These are phyloP conservation scores for Bombardia bombarda DNA, from an alignment of 495 filamentous ascomycete species.

Conservation along the genomic window DNA sequence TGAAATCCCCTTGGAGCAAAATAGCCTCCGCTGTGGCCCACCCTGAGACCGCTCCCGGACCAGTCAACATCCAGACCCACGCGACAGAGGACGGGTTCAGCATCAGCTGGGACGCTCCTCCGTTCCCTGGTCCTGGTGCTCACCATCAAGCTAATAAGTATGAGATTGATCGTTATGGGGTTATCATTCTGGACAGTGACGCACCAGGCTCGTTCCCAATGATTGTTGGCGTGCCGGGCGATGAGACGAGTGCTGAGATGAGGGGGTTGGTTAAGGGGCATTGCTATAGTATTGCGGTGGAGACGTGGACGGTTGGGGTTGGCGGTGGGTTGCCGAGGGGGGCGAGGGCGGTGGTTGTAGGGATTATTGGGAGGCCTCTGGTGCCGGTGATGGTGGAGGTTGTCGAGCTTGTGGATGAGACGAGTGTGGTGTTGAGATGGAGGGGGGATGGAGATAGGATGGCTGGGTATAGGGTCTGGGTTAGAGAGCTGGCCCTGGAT, in stretches of 20 bases:
- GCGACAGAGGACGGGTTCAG: constrained; percentile 5
- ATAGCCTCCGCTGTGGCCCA: constrained; percentile 7
- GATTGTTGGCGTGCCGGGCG: constrained; percentile 3
- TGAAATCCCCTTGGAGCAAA: constrained; percentile 9
- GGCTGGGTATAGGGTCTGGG: constrained; percentile 6
- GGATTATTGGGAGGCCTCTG: constrained; percentile 2
- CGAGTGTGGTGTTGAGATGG: constrained; percentile 7
- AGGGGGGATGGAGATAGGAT: background rate
- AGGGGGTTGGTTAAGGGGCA: constrained; percentile 8
- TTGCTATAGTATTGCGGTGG: constrained; percentile 6
- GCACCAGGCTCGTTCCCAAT: constrained; percentile 5
- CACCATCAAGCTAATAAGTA: too few species aligned
- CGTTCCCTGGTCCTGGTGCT: background rate
- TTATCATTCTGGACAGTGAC: constrained; percentile 5
- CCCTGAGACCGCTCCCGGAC: constrained; percentile 9
- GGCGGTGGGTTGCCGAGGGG: constrained; percentile 5
- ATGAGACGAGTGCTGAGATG: background rate
- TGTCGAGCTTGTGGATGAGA: background rate
- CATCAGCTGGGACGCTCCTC: constrained; percentile 5
- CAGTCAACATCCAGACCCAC: constrained; percentile 6
- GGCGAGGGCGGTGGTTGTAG: constrained; percentile 8
- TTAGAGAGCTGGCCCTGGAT: background rate
- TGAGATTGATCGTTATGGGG: constrained; percentile 14
- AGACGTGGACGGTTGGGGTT: constrained; percentile 12
- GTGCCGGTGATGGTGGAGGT: constrained; percentile 1